These are phyloP conservation scores for Leccinum subgranulosum DNA, from an alignment of 768 basidiomycete species.

Conservation along the genomic window DNA sequence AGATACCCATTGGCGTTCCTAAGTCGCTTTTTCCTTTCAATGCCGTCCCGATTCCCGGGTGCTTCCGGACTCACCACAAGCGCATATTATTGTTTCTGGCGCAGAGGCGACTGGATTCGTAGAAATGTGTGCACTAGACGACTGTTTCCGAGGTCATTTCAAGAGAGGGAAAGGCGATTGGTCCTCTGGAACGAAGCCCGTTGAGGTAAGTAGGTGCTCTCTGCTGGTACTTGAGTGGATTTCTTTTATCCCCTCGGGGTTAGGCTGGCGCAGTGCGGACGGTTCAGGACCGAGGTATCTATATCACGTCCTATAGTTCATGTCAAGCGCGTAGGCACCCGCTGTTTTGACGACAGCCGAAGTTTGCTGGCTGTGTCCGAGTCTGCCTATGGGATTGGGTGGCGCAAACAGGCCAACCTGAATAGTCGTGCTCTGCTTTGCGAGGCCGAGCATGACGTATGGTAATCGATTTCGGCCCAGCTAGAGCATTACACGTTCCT, in stretches of 20 bases:
- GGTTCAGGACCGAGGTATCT: constrained; percentile 31
- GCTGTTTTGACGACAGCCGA: not conserved
- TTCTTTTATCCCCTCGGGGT: constrained; percentile 32
- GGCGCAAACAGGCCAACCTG: not conserved
- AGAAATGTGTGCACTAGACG: constrained; percentile 36
- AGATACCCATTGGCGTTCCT: not conserved
- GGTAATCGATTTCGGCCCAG: not conserved
- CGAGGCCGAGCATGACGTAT: not conserved
- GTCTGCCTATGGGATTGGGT: not conserved
- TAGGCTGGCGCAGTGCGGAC: constrained; percentile 11
- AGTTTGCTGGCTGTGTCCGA: not conserved
- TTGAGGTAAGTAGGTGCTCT: constrained; percentile 27
- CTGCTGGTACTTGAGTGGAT: not conserved
- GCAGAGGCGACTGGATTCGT: constrained; percentile 36
- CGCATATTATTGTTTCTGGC: not conserved
- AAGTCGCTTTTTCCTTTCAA: constrained; percentile 8
- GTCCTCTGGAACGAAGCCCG: constrained; percentile 29
- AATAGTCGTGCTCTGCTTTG: not conserved
- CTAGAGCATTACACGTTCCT: not conserved
- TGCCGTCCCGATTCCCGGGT: constrained; percentile 20
- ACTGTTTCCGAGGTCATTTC: constrained; percentile 32
- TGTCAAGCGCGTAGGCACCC: not conserved
- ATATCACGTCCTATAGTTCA: constrained; percentile 9
- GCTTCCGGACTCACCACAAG: constrained; percentile 18
- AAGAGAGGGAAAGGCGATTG: constrained; percentile 34